Conservation (phyloP, 306 rosid genomes). For the Cucurbita pepo region DNA sequence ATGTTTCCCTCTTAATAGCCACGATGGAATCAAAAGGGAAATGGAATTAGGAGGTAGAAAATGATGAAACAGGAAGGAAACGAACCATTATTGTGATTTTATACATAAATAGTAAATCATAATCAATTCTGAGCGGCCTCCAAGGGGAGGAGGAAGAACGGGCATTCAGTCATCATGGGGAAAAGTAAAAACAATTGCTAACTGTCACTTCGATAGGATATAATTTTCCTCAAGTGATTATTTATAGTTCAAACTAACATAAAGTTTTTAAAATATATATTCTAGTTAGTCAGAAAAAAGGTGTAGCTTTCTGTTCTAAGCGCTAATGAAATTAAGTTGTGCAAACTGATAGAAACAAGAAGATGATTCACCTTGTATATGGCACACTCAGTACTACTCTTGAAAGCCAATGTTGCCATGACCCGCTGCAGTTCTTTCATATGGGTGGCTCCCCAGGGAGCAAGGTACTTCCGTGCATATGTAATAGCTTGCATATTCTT, state of each 20-base stretch:
- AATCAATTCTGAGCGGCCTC: background rate
- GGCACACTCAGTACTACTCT: conserved; percentile 64
- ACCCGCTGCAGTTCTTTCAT: conserved; percentile 87
- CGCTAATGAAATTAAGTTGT: background rate
- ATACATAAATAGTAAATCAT: background rate
- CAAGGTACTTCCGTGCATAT: conserved; percentile 73
- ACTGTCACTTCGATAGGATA: background rate
- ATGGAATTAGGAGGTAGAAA: background rate
- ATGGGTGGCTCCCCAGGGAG: conserved; percentile 76
- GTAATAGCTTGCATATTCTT: conserved; percentile 63
- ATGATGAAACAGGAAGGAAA: background rate
- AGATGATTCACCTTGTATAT: conserved; percentile 58
- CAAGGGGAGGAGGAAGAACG: background rate
- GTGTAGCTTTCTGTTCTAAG: background rate
- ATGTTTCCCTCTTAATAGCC: background rate
- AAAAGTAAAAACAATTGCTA: background rate
- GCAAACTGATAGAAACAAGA: background rate
- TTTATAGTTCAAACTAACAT: background rate
- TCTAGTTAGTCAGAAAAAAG: background rate
- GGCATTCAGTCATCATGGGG: no score
- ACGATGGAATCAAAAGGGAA: background rate
- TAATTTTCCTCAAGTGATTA: no score
- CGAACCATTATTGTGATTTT: background rate
- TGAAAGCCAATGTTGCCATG: conserved; percentile 69
- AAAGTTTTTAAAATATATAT: background rate